Evolutionary conservation across 495 filamentous ascomycete genomes (phyloP).

Genomic region (Monascus purpureus): DNA sequence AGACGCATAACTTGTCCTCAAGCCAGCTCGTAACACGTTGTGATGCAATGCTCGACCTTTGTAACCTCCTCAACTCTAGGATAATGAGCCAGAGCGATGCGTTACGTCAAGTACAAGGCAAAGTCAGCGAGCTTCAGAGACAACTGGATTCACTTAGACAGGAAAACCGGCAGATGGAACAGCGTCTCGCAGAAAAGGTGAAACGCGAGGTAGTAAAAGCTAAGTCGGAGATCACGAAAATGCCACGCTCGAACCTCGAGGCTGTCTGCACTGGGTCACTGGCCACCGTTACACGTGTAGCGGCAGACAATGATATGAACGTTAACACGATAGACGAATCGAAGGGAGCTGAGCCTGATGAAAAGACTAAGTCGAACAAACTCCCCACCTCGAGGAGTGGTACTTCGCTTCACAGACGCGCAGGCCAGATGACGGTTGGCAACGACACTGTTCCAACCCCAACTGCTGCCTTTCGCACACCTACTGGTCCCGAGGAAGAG

Average conservation of each 20-base stretch:
- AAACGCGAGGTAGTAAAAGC: constrained; percentile 6
- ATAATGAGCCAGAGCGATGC: constrained; percentile 4
- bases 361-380: too few species aligned
- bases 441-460: constrained; percentile 3
- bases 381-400: too few species aligned
- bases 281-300: too few species aligned
- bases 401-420: too few species aligned
- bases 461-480: constrained; percentile 3
- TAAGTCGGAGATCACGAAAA: constrained; percentile 7
- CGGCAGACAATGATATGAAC: too few species aligned
- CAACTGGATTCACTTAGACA: constrained; percentile 4
- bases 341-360: too few species aligned
- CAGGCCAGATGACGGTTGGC: background rate
- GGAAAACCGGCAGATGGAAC: constrained; percentile 5
- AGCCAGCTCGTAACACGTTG: constrained; percentile 10
- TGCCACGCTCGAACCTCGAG: too few species aligned
- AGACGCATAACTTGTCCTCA: constrained; percentile 9
- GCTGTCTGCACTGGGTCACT: too few species aligned
- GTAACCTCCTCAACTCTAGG: constrained; percentile 4
- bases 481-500: background rate
- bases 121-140: constrained; percentile 3
- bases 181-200: constrained; percentile 3
- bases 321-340: too few species aligned
- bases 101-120: background rate
- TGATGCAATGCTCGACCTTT: constrained; percentile 6